These are phyloP conservation scores for Solanum rostratum DNA, from an alignment of 257 asterid genomes.

Conservation along the genomic window DNA sequence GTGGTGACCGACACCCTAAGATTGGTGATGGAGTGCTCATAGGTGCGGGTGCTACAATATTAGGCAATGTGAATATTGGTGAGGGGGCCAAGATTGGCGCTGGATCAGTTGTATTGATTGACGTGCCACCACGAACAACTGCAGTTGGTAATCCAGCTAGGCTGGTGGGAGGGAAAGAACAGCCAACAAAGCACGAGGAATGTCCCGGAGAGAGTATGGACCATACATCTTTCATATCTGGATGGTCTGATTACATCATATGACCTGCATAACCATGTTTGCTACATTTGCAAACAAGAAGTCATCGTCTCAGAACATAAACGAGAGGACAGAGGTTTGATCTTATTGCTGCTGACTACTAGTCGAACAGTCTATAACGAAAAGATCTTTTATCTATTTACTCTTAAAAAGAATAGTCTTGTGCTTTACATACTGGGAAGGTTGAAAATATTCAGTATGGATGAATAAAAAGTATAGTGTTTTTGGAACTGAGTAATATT, in stretches of 20 bases:
- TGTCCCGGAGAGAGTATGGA: conserved; percentile 31
- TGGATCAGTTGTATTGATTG: conserved; percentile 59
- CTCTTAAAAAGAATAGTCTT: neutral
- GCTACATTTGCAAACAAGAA: neutral
- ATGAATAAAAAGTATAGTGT: neutral
- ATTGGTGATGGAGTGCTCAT: conserved; percentile 66
- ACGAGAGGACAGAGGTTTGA: neutral
- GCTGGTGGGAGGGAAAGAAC: conserved; percentile 30
- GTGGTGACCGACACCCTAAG: conserved; percentile 78
- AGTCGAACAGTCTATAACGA: neutral
- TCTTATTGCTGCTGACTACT: neutral
- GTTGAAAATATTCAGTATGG: neutral
- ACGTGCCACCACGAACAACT: conserved; percentile 44
- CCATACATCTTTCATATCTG: conserved; percentile 25
- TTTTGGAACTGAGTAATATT: neutral
- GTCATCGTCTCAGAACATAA: neutral
- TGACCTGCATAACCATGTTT: neutral
- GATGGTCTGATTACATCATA: conserved; percentile 28
- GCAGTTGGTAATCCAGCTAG: conserved; percentile 81
- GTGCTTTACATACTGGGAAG: neutral
- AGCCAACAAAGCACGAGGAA: conserved; percentile 19
- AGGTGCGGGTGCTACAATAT: conserved; percentile 62
- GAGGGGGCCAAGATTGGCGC: conserved; percentile 61
- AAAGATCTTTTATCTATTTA: neutral
- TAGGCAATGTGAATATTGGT: conserved; percentile 57